Base-by-base conservation (phyloP, 2,329 filamentous ascomycete species). In the Sclerotinia subarctica region DNA sequence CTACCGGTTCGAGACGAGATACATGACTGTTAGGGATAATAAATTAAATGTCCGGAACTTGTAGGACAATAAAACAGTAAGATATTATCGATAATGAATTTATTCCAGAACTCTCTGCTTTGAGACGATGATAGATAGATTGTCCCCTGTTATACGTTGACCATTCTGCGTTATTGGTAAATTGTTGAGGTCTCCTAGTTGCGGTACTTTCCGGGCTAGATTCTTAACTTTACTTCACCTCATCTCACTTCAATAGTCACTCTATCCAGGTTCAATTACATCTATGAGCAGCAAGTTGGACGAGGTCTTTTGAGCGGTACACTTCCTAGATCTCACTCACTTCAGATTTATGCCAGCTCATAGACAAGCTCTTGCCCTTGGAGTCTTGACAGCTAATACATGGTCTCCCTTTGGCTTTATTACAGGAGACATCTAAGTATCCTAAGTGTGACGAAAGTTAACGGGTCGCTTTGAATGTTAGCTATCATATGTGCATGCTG, bases 61-160 rank as follows among this genome's bases (percentile, higher is more conserved):
- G 15, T 29, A 67, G 19, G 42, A 24, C 13, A 52, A 52, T 35
- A 24, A 32, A 52, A 26, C n/a, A 17, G 35, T 32, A 44, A 47
- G 32, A 38, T 35, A 32, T 46, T 5, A 62, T 19, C 6, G 17
- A 35, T 35, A 67, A 32, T 44, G 19, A 44, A 52, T 53, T 62
- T 46, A 60, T 47, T 21, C 21, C 29, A n/a, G 52, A 67, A 56
- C 56, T 66, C 19, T 17, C 6, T 24, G 19, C 32, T n/a, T 53
- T 32, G 49, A 62, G 56, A 46, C 46, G 65, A 46, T 38, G 29
- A 52, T 24, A 56, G 62, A 67, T 46, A 56, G 56, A 62, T 56
- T 56, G 51, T 67, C 65, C 56, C 65, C 47, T 67, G 65, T 67
- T 62, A 26, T 67, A 67, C 65, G 65, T 29, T 62, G 65, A 46